Percentiles rank a stretch among this genome's conserved stretches.
These are phyloP conservation scores for Didymella keratinophila DNA, from an alignment of 2,329 filamentous ascomycete genomes.

Conservation along the genomic window DNA sequence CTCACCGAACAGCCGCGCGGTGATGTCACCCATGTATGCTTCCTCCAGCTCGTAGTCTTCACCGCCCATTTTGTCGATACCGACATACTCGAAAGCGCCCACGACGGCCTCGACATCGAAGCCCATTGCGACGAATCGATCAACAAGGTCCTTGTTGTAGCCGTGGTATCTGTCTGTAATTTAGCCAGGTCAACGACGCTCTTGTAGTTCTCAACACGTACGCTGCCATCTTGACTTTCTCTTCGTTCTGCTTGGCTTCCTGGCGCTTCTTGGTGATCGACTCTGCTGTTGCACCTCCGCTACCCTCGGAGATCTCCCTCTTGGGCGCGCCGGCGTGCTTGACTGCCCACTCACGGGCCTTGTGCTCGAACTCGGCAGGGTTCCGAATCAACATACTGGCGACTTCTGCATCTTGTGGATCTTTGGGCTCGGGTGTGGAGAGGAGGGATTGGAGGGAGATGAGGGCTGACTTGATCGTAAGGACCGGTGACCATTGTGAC, in stretches of 20 bases:
- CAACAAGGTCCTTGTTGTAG: slow-evolving; percentile 83
- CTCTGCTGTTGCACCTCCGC: slow-evolving; percentile 61
- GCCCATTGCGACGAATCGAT: slow-evolving; percentile 88
- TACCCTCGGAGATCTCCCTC: slow-evolving; percentile 61
- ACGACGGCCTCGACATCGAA: slow-evolving; percentile 90
- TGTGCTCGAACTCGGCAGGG: slow-evolving; percentile 78
- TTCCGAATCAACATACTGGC: slow-evolving; percentile 86
- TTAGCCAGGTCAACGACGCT: slow-evolving; percentile 39
- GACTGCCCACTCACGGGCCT: slow-evolving; percentile 91
- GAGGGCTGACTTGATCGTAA: slow-evolving; percentile 94
- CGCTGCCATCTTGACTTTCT: slow-evolving; percentile 63
- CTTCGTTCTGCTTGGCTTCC: slow-evolving; percentile 65
- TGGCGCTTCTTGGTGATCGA: slow-evolving; percentile 63
- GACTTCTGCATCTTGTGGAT: slow-evolving; percentile 96
- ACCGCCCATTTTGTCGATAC: slow-evolving; percentile 79
- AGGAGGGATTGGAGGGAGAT: slow-evolving; percentile 93
- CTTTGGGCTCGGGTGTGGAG: slow-evolving; percentile 91
- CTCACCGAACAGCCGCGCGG: slow-evolving; percentile 83
- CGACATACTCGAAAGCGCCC: slow-evolving; percentile 79
- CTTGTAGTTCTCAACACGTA: slow-evolving; percentile 45
- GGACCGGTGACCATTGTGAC: slow-evolving; percentile 90
- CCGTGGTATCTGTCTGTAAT: slow-evolving; percentile 73
- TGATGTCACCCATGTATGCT: slow-evolving; percentile 89
- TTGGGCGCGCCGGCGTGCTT: slow-evolving; percentile 79
- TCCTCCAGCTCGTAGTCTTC: slow-evolving; percentile 88